Evolutionary conservation across 306 rosid genomes (phyloP).

Genomic region (Fragaria iinumae): DNA sequence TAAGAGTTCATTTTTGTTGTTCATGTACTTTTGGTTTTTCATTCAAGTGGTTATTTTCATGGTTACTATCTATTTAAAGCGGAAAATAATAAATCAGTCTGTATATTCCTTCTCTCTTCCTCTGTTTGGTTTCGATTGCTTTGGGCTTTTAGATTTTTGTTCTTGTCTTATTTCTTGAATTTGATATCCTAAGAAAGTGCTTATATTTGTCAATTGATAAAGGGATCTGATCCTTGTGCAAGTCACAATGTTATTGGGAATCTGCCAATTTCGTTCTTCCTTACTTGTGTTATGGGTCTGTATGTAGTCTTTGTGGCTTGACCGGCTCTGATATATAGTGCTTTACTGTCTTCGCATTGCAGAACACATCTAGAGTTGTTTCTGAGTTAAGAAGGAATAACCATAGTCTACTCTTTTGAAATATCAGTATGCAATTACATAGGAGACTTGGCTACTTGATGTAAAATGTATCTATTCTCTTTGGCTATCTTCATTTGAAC

Average conservation of each 20-base stretch:
- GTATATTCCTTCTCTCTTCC: too few relatives aligned
- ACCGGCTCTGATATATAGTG: too few relatives aligned
- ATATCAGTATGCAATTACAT: not conserved
- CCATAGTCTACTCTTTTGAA: not conserved
- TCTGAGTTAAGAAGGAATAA: too few relatives aligned
- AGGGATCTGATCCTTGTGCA: not conserved
- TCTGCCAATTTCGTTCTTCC: not conserved
- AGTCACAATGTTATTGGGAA: not conserved
- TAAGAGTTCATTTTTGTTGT: too few relatives aligned
- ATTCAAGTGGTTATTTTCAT: too few relatives aligned
- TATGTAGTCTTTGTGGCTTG: not conserved
- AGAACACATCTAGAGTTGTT: too few relatives aligned
- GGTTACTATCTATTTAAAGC: too few relatives aligned
- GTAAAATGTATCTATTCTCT: not conserved
- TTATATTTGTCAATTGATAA: not conserved
- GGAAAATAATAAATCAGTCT: too few relatives aligned
- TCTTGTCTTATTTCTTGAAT: not conserved
- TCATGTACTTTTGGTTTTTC: too few relatives aligned
- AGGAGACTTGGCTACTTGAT: too few relatives aligned
- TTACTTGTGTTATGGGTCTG: not conserved
- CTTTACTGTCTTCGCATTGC: too few relatives aligned
- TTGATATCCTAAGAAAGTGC: not conserved
- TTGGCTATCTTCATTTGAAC: too few relatives aligned
- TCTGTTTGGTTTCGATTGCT: not conserved
- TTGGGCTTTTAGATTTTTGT: not conserved